Percentiles rank a stretch among this genome's conserved stretches.
Evolutionary conservation across 2,329 filamentous ascomycete species (phyloP).

Genomic region (Cadophora sp.): DNA sequence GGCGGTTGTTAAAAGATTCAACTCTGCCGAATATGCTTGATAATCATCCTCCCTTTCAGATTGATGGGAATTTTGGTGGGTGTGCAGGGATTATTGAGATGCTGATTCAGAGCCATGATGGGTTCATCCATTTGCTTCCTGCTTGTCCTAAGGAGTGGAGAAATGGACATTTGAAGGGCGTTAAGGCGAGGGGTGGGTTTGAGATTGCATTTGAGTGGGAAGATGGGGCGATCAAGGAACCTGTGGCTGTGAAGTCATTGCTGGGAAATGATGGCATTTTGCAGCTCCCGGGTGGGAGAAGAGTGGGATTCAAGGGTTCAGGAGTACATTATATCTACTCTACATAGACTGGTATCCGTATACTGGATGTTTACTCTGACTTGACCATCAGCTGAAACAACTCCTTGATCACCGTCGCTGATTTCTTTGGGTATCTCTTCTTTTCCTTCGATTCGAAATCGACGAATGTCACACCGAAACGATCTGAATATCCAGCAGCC

Average conservation of each 20-base stretch:
- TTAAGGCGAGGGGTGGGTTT: conserved; percentile 48
- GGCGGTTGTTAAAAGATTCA: conserved; percentile 49
- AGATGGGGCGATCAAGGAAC: conserved; percentile 37
- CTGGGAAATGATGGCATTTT: conserved; percentile 18
- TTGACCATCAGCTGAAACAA: conserved; percentile 75
- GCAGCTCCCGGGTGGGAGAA: conserved; percentile 25
- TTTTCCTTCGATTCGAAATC: conserved; percentile 77
- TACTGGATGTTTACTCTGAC: conserved; percentile 51
- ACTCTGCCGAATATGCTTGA: conserved; percentile 55
- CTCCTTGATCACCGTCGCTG: conserved; percentile 71
- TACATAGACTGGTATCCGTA: conserved; percentile 8
- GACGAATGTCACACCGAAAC: conserved; percentile 83
- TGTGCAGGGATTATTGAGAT: conserved; percentile 56
- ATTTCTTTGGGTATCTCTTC: conserved; percentile 83
- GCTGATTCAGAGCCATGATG: conserved; percentile 50
- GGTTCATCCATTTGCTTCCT: conserved; percentile 45
- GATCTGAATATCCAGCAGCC: conserved; percentile 83
- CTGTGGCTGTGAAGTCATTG: conserved; percentile 28
- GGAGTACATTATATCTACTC: conserved; percentile 26
- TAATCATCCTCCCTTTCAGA: conserved; percentile 55
- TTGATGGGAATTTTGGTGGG: conserved; percentile 58
- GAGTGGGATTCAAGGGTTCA: conserved; percentile 20
- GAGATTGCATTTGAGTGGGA: conserved; percentile 49
- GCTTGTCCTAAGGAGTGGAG: conserved; percentile 49
- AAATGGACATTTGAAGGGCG: conserved; percentile 45